Percentiles rank a stretch among this genome's conserved stretches.
These are phyloP conservation scores for Solanum dulcamara DNA, from an alignment of 257 asterid genomes.

Conservation along the genomic window DNA sequence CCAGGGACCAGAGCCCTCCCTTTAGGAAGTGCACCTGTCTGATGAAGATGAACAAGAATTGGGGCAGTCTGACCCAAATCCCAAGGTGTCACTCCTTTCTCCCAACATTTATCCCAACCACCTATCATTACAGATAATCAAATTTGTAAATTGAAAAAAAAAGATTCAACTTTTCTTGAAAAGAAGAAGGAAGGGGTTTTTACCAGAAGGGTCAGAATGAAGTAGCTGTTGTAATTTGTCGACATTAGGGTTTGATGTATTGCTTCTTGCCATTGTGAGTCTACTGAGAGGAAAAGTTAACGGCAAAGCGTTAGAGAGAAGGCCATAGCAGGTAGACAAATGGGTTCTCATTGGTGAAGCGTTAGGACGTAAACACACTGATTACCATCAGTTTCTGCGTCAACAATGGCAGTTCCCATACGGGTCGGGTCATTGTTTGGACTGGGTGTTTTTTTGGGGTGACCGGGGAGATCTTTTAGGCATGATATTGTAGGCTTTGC, in stretches of 20 bases:
- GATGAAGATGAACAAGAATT: slow-evolving; percentile 53
- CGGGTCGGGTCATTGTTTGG: background rate
- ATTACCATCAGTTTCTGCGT: background rate
- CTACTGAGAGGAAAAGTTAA: background rate
- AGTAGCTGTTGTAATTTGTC: slow-evolving; percentile 31
- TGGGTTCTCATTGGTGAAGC: background rate
- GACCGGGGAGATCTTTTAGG: background rate
- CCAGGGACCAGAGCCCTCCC: slow-evolving; percentile 88
- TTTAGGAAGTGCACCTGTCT: slow-evolving; percentile 50
- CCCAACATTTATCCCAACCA: slow-evolving; percentile 80
- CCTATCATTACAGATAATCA: slow-evolving; percentile 12
- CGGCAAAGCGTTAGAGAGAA: background rate
- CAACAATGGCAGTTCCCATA: background rate
- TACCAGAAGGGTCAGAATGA: slow-evolving; percentile 37
- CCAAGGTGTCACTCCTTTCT: slow-evolving; percentile 78
- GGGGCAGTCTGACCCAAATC: slow-evolving; percentile 84
- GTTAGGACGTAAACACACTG: background rate
- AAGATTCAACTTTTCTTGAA: background rate
- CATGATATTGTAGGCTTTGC: background rate
- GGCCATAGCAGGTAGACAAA: background rate
- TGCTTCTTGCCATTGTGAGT: background rate
- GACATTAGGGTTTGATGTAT: slow-evolving; percentile 4
- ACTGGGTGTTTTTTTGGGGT: background rate
- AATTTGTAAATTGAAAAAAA: background rate
- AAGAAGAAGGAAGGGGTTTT: background rate